Percentiles rank a stretch among this genome's conserved stretches.
Conservation (phyloP, 2,329 filamentous ascomycete genomes). For the Trichoderma atrobrunneum region DNA sequence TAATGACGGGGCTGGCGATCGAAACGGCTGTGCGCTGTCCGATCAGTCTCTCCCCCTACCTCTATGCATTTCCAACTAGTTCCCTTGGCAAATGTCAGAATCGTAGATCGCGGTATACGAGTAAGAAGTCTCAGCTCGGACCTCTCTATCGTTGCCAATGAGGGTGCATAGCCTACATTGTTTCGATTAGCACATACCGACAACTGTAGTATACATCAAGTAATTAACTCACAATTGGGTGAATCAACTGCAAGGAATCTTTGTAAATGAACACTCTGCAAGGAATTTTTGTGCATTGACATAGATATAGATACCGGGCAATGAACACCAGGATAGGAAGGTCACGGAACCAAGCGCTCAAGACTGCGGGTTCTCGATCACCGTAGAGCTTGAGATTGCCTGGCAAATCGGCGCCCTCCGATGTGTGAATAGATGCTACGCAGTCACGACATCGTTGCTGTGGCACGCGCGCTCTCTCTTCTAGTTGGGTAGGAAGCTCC, state of each 20-base stretch:
- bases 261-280: not conserved
- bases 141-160: not conserved
- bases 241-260: not conserved
- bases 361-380: not conserved
- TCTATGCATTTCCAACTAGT: not conserved
- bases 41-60: not conserved
- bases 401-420: not conserved
- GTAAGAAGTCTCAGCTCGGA: not conserved
- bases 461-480: not conserved
- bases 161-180: not conserved
- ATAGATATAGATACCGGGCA: not conserved
- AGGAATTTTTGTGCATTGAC: slow-evolving; percentile 14
- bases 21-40: not conserved
- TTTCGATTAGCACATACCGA: not conserved
- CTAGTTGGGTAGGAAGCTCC: not conserved
- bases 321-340: slow-evolving; percentile 8
- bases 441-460: not conserved
- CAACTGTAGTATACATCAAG: not conserved
- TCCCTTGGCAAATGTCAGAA: not conserved
- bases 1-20: not conserved
- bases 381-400: not conserved
- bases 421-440: not conserved
- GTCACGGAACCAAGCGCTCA: not conserved
- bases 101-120: not conserved
- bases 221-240: not conserved